Evolutionary conservation across 176 grass and related monocot species (phyloP), one percentile per base, ranked within the genome.

Genomic region (Hsuehochloa calcarea): DNA sequence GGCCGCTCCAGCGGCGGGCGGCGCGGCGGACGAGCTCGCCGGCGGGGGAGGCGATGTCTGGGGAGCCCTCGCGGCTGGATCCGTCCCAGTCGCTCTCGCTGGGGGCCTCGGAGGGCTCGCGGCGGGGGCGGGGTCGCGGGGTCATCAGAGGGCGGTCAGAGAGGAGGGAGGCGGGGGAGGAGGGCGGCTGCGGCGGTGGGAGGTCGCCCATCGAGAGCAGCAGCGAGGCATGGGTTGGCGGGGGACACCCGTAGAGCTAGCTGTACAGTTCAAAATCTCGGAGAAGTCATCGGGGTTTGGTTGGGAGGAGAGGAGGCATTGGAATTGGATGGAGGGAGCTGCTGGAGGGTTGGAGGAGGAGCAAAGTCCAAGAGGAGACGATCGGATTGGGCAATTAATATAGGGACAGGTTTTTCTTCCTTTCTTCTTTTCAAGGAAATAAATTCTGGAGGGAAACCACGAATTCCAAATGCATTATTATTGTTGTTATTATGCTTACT

Each of bases 51-150:
- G 37, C 67, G 63, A 86, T 49, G 40, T 91, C 94, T 2, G 92
- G 92, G 65, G 92, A 94, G 27, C 88, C 86, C 95, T 94, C 95
- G 10, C 90, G 86, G 84, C 87, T 97, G 70, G 90, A 94, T 80
- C 89, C 77, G 49, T 87, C 90, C 77, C 88, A 97, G 20, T 97
- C 88, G 63, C 86, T 88, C 68, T 97, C 92, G 85, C 90, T 92
- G 38, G 79, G 73, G 40, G 77, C 78, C 69, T 92, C 89, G 0
- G 86, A 91, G 17, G 85, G 77, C 46, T 80, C 69, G 46, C 46
- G 69, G 69, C 38, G 56, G 0, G 40, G 52, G 46, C 73, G 80
- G 34, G 65, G 79, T 41, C 20, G 70, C 3, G 80, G 23, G 54
- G 87, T 84, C 68, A 79, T 72, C 29, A 19, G 51, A 22, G 29